Evolutionary conservation across 306 rosid genomes (phyloP).

Genomic region (Acacia confusa): DNA sequence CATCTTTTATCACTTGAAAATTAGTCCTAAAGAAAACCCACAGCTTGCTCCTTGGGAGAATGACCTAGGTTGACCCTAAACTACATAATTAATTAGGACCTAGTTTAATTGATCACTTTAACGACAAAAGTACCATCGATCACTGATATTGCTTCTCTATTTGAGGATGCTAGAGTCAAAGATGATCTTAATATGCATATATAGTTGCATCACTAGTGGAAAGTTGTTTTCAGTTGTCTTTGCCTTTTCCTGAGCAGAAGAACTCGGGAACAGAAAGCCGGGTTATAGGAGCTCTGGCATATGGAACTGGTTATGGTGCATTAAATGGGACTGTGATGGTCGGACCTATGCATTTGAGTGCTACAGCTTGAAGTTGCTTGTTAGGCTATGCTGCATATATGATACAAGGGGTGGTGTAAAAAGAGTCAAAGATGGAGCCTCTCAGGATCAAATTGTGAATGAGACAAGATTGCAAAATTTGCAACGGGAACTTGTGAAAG

Average conservation of each 20-base stretch:
- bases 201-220: slow-evolving; percentile 95
- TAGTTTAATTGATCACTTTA: too few relatives aligned
- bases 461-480: slow-evolving; percentile 97
- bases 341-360: slow-evolving; percentile 96
- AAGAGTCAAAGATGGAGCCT: slow-evolving; percentile 94
- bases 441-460: slow-evolving; percentile 96
- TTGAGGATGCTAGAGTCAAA: slow-evolving; percentile 86
- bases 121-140: too few relatives aligned
- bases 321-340: slow-evolving; percentile 98
- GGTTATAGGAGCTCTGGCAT: slow-evolving; percentile 98
- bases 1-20: too few relatives aligned
- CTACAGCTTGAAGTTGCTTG: slow-evolving; percentile 96
- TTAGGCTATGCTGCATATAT: slow-evolving; percentile 84
- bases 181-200: slow-evolving; percentile 87
- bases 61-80: too few relatives aligned
- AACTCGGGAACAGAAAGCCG: slow-evolving; percentile 94
- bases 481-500: slow-evolving; percentile 88
- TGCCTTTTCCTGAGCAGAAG: slow-evolving; percentile 96
- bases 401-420: slow-evolving; percentile 98
- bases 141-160: slow-evolving; percentile 96
- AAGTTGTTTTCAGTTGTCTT: slow-evolving; percentile 96
- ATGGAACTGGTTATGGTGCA: slow-evolving; percentile 99
- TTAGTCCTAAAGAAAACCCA: too few relatives aligned
- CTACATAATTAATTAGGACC: too few relatives aligned
- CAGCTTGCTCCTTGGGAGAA: too few relatives aligned